Conservation (phyloP, 2,329 filamentous ascomycete species). For the Scytalidium lignicola region DNA sequence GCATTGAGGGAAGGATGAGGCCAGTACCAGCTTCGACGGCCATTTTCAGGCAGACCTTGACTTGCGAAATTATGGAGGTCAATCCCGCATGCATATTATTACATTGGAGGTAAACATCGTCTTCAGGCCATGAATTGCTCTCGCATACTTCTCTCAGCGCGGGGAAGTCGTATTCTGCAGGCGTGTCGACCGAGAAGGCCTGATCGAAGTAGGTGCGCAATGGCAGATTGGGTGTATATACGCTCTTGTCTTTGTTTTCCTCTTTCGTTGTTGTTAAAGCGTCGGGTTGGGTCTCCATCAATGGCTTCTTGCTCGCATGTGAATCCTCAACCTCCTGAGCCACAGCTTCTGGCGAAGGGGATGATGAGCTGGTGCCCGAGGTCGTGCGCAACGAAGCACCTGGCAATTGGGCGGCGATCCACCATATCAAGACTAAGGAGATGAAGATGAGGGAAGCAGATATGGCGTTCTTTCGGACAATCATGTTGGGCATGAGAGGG, state of each 20-base stretch:
- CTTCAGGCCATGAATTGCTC: slow-evolving; percentile 19
- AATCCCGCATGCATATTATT: slow-evolving; percentile 28
- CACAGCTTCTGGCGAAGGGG: background rate
- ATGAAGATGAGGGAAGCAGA: background rate
- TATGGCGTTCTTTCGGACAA: background rate
- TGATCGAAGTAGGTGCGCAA: slow-evolving; percentile 26
- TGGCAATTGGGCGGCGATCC: background rate
- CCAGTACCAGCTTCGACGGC: slow-evolving; percentile 27
- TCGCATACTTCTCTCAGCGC: slow-evolving; percentile 21
- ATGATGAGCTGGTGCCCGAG: background rate
- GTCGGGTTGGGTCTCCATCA: background rate
- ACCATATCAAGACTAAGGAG: background rate
- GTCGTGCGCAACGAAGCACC: background rate
- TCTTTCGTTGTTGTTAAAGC: background rate
- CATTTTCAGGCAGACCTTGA: slow-evolving; percentile 33
- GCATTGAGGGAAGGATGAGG: slow-evolving; percentile 29
- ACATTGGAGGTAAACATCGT: slow-evolving; percentile 29
- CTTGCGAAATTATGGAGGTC: slow-evolving; percentile 29
- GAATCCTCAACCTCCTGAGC: background rate
- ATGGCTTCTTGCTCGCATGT: background rate
- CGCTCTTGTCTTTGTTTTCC: background rate
- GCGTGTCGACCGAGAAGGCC: slow-evolving; percentile 21
- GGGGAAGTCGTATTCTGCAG: slow-evolving; percentile 18
- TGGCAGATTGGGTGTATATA: background rate
- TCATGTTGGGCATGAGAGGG: slow-evolving; percentile 1